Conservation (phyloP, 495 filamentous ascomycete species). For the Penicillium subrubescens region DNA sequence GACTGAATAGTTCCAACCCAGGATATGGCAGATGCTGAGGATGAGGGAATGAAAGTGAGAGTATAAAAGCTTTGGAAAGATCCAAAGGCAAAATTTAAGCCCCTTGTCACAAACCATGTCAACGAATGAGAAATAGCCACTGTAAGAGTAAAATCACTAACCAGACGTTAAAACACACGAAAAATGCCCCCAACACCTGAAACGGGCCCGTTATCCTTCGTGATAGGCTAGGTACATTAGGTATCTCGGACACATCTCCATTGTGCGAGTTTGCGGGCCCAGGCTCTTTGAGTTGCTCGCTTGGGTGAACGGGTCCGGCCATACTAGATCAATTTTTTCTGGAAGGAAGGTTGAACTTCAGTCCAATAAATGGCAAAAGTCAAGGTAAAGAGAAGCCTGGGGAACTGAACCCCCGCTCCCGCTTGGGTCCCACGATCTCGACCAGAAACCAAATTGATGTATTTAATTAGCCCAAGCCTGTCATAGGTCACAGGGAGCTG, state of each 20-base stretch:
- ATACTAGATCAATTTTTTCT: neutral
- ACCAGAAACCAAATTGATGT: neutral
- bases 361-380: neutral
- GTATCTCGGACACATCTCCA: neutral
- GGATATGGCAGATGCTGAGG: constrained; percentile 34
- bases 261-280: neutral
- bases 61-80: constrained; percentile 49
- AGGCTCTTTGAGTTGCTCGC: neutral
- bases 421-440: neutral
- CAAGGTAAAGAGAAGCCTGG: neutral
- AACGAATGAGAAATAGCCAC: neutral
- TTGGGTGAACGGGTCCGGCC: neutral
- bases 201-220: neutral
- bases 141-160: neutral
- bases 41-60: constrained; percentile 25
- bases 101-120: neutral
- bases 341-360: neutral
- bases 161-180: constrained; percentile 8
- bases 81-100: constrained; percentile 35
- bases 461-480: neutral
- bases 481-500: neutral
- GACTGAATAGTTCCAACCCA: constrained; percentile 52
- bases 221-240: neutral
- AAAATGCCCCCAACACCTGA: constrained; percentile 7
- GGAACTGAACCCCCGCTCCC: neutral